Evolutionary conservation across 1,139 yeast genomes (phyloP), one percentile per base, ranked within the genome.

Genomic region (Entelexis paramagnoliae): DNA sequence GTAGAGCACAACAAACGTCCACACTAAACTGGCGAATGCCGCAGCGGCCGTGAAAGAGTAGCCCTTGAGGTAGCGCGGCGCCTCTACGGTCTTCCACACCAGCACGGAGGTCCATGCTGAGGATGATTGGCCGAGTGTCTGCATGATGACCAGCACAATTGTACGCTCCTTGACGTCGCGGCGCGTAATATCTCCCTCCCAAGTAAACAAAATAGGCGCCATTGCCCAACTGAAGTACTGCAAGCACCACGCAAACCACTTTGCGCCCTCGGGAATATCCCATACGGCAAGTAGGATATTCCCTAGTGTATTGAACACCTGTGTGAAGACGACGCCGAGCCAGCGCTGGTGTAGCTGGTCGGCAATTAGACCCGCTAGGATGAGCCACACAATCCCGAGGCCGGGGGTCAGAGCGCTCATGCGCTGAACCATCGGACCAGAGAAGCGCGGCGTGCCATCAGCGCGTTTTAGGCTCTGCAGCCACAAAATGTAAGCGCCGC

Each of bases 401-500:
- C 80, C 64, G 78, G 75, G 57, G 2, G 57, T 49, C 19, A 54
- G 40, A 9, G 57, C 52, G 3, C 48, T 48, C 50, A 68, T 59
- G 44, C 69, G 55, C 56, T 78, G 76, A 28, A 73, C 62, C 56
- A 69, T 65, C 1, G 68, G 64, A 19, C 66, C 62, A 2, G 68
- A 52, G 66, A 3, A 70, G 68, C 20, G 68, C 63, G 3, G 68
- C 52, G 59, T 69, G 77, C 51, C 45, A 26, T 41, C 45, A 4
- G 24, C 6, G 49, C 69, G 66, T 32, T 66, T 60, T 40, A 73
- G 65, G n/a, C 78, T 72, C 59, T 74, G 70, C 51, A 77, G 66
- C 80, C 80, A 77, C 47, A 77, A 66, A 16, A 76, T 68, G 63
- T 78, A 80, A 22, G 72, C 68, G 44, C 86, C 81, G 10, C 75